A percentile compares a stretch with the other conserved stretches of the same genome.
Evolutionary conservation across 495 filamentous ascomycete genomes (phyloP).

Genomic region (Aspergillus diversus): DNA sequence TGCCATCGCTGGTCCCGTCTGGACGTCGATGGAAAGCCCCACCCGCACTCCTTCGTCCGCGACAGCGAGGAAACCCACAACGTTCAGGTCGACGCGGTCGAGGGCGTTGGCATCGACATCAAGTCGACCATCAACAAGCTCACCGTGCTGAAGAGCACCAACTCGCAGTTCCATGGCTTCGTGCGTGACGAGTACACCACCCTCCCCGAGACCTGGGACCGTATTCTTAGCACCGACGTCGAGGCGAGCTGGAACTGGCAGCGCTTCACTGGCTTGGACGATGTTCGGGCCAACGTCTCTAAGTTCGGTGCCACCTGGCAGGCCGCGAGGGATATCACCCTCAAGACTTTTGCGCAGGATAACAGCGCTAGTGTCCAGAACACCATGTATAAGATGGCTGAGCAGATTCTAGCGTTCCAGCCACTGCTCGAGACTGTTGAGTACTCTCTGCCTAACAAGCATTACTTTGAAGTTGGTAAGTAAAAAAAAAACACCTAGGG

Average conservation of each 20-base stretch:
- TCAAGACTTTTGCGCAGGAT: slow-evolving; percentile 92
- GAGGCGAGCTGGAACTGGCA: slow-evolving; percentile 86
- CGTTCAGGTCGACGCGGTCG: slow-evolving; percentile 51
- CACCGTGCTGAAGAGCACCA: slow-evolving; percentile 94
- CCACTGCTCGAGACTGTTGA: slow-evolving; percentile 72
- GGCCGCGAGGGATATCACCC: slow-evolving; percentile 74
- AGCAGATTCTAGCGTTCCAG: slow-evolving; percentile 78
- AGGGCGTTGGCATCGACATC: slow-evolving; percentile 70
- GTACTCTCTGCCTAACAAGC: slow-evolving; percentile 93
- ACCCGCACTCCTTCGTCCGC: slow-evolving; percentile 95
- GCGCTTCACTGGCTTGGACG: slow-evolving; percentile 64
- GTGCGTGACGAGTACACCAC: slow-evolving; percentile 91
- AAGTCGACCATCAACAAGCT: slow-evolving; percentile 73
- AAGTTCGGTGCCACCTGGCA: slow-evolving; percentile 81
- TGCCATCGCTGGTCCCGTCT: slow-evolving; percentile 94
- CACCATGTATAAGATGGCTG: slow-evolving; percentile 98
- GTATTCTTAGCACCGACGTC: slow-evolving; percentile 92
- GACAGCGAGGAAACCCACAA: slow-evolving; percentile 84
- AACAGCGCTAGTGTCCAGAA: slow-evolving; percentile 90
- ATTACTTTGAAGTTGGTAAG: slow-evolving; percentile 96
- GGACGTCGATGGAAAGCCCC: slow-evolving; percentile 81
- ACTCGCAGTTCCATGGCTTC: slow-evolving; percentile 94
- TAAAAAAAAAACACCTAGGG: not conserved
- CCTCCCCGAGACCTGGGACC: slow-evolving; percentile 87
- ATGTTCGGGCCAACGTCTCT: slow-evolving; percentile 63